Base-by-base conservation (phyloP, 345 rosid genomes). In the Firmiana major region DNA sequence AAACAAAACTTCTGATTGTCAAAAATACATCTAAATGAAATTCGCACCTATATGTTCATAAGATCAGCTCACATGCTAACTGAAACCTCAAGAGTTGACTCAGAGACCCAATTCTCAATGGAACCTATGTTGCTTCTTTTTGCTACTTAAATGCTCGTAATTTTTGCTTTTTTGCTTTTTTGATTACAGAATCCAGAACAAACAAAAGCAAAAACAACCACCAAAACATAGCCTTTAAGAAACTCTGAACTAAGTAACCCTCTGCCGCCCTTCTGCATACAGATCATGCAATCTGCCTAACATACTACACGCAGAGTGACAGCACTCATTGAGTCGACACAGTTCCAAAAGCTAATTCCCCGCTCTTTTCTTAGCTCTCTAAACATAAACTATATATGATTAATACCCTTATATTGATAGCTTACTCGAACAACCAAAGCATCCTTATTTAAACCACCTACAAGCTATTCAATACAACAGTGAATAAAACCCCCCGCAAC, bases 331-430 rank as follows among this genome's bases (percentile, higher is more conserved):
- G 48, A 64, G 26, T 38, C 28, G 57, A 77, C 57, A 26, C 58
- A 31, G 46, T 59, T 40, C 80, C 63, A 31, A 12, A 73, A 59
- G 53, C 71, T 11, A 22, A 22, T 43, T 67, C 48, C 72, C 36
- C 51, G 17, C 0, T 22, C 21, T 43, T 42, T 21, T 43, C 53
- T 22, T 22, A 21, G 12, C 53, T 43, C 58, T 12, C 36, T 22
- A 67, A 6, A 11, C 72, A 67, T 45, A 13, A 45, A 45, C 36
- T 12, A 45, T 43, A 22, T 21, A 67, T 13, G 54, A 67, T 67
- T 54, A 43, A 13, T 5, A 36, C 53, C 45, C 28, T 63, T 34
- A 7, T 2, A 63, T 3, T 17, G 68, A 63, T 65, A 64, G 13
- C 31, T 63, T 66, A 42, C 34, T 43, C 42, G 34, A 66, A 24